Evolutionary conservation across 805 yeast genomes (phyloP).

Genomic region (Yamadazyma takamatsuzukensis): DNA sequence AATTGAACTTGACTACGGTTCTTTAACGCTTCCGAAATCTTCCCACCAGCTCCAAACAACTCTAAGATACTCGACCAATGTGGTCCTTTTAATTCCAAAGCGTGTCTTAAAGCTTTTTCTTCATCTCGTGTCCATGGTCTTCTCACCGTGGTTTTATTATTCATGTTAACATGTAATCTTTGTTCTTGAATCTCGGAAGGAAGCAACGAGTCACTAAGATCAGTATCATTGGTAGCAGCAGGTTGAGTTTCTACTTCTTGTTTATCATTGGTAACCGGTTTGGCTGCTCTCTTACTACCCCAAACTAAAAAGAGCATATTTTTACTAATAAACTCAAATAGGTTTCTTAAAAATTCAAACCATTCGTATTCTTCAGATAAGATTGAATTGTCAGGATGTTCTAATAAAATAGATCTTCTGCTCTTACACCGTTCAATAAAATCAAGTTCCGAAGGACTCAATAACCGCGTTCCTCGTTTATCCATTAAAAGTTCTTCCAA

Average conservation of each 20-base stretch:
- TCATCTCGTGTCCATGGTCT: conserved; percentile 87
- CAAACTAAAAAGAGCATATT: conserved; percentile 69
- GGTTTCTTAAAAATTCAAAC: conserved; percentile 75
- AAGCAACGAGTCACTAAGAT: conserved; percentile 29
- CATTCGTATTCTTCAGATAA: conserved; percentile 78
- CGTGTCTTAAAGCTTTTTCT: conserved; percentile 78
- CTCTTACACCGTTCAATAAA: conserved; percentile 71
- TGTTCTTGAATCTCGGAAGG: conserved; percentile 44
- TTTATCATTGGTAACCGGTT: neutral
- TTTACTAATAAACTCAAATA: conserved; percentile 73
- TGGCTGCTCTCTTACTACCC: conserved; percentile 49
- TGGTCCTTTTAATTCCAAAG: conserved; percentile 81
- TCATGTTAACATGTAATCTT: conserved; percentile 37
- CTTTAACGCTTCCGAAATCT: conserved; percentile 75
- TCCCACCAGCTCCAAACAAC: conserved; percentile 92
- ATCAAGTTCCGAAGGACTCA: conserved; percentile 77
- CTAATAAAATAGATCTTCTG: conserved; percentile 60
- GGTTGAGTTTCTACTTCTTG: neutral
- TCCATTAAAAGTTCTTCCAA: conserved; percentile 45
- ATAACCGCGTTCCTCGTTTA: conserved; percentile 30
- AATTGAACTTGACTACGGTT: conserved; percentile 88
- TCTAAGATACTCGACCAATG: conserved; percentile 91
- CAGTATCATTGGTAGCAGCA: conserved; percentile 6
- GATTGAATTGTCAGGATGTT: conserved; percentile 43
- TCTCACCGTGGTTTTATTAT: conserved; percentile 35